Percentiles rank a stretch among this genome's conserved stretches.
These are phyloP conservation scores for Pilaira anomala DNA, from an alignment of 192 early-diverging fungal genomes.

Conservation along the genomic window DNA sequence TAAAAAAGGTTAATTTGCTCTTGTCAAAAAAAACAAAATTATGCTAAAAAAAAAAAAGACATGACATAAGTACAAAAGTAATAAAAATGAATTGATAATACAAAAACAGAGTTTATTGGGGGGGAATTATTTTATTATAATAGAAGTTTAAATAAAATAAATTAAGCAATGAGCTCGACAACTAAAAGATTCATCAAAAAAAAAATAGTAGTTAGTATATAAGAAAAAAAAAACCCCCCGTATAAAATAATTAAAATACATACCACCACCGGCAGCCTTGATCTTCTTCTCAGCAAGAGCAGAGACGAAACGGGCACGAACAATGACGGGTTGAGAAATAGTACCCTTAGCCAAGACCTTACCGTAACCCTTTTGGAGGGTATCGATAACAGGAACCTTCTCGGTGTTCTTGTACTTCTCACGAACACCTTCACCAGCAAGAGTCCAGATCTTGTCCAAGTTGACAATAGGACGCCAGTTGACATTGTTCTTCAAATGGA, in stretches of 20 bases:
- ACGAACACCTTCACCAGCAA: conserved; percentile 84
- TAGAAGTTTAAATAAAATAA: conserved; percentile 2
- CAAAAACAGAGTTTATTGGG: neutral
- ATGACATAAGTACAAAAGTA: too few relatives aligned
- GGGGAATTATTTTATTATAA: conserved; percentile 13
- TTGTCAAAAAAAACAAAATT: too few relatives aligned
- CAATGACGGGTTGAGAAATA: conserved; percentile 91
- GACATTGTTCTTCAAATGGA: conserved; percentile 93
- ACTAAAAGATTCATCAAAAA: conserved; percentile 29
- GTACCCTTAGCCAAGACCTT: conserved; percentile 96
- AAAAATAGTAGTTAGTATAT: neutral
- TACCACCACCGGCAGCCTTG: conserved; percentile 90
- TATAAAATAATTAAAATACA: conserved; percentile 3
- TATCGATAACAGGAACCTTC: conserved; percentile 91
- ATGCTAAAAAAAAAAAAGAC: too few relatives aligned
- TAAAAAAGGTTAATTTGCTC: too few relatives aligned
- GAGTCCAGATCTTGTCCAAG: conserved; percentile 90
- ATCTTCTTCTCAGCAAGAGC: conserved; percentile 97
- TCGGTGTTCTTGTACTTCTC: conserved; percentile 80
- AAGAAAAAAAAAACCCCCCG: too few relatives aligned
- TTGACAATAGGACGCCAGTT: conserved; percentile 87
- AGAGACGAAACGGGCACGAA: conserved; percentile 92
- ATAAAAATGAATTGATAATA: too few relatives aligned
- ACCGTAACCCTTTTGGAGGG: conserved; percentile 81
- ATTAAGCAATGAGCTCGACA: conserved; percentile 60